Conservation (phyloP, 768 basidiomycete genomes). For the Saitozyma podzolica region DNA sequence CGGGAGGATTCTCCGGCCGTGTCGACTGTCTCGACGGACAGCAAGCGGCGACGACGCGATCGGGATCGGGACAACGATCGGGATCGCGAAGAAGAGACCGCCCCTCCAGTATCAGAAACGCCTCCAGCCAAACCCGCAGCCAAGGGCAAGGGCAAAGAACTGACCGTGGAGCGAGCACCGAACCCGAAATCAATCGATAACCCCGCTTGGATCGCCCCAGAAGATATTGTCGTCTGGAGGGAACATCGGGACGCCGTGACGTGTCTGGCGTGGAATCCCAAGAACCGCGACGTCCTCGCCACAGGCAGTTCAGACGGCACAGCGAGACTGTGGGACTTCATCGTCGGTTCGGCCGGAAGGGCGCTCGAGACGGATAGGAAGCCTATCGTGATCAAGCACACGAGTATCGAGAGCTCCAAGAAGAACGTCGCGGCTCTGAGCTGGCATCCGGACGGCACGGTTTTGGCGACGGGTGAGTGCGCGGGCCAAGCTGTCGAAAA, state of each 20-base stretch:
- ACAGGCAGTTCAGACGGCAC: constrained; percentile 39
- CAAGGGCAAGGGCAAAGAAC: constrained; percentile 8
- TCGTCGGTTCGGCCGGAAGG: not conserved
- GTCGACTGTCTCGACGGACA: too few relatives aligned
- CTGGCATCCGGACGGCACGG: constrained; percentile 48
- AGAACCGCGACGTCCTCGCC: constrained; percentile 38
- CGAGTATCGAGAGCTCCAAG: constrained; percentile 33
- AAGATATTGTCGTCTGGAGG: constrained; percentile 19
- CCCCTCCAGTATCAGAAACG: not conserved
- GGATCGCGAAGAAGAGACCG: not conserved
- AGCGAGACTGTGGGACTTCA: constrained; percentile 48
- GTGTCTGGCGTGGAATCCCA: constrained; percentile 48
- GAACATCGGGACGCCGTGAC: constrained; percentile 38
- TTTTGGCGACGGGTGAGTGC: constrained; percentile 42
- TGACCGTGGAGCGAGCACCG: not conserved
- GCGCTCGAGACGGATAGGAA: not conserved
- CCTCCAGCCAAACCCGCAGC: not conserved
- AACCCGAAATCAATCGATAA: not conserved
- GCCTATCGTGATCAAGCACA: constrained; percentile 31
- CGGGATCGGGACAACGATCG: too few relatives aligned
- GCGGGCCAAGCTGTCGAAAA: too few relatives aligned
- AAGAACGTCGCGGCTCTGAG: constrained; percentile 42
- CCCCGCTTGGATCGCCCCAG: constrained; percentile 14
- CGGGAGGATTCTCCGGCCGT: too few relatives aligned
- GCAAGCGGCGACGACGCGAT: too few relatives aligned